Conservation (phyloP, 2,329 filamentous ascomycete genomes). For the Claviceps sp. region DNA sequence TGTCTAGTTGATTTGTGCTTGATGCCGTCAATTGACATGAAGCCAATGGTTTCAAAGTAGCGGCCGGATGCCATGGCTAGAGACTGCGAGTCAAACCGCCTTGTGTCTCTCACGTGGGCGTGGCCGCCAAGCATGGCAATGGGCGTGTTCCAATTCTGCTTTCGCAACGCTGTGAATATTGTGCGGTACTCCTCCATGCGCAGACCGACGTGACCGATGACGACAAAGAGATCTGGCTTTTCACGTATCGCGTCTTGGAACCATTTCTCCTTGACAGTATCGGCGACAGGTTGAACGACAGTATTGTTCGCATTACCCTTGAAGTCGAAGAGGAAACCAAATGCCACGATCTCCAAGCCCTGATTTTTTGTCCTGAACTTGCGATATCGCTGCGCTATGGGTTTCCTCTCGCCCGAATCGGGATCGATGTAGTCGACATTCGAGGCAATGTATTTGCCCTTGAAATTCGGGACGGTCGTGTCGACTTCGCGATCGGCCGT, state of each 20-base stretch:
- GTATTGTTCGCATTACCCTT: slow-evolving; percentile 85
- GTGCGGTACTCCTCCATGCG: slow-evolving; percentile 66
- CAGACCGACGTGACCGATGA: slow-evolving; percentile 74
- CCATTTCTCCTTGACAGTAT: slow-evolving; percentile 75
- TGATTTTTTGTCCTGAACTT: slow-evolving; percentile 89
- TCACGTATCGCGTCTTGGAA: slow-evolving; percentile 77
- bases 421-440: slow-evolving; percentile 82
- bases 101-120: slow-evolving; percentile 75
- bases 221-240: slow-evolving; percentile 75
- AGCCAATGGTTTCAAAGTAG: slow-evolving; percentile 92
- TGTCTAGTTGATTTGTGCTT: slow-evolving; percentile 18
- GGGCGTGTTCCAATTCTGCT: slow-evolving; percentile 63
- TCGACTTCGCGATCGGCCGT: slow-evolving; percentile 68
- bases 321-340: slow-evolving; percentile 95
- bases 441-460: slow-evolving; percentile 70
- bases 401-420: slow-evolving; percentile 53
- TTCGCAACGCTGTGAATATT: slow-evolving; percentile 67
- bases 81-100: slow-evolving; percentile 63
- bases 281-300: slow-evolving; percentile 63
- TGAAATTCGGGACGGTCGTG: slow-evolving; percentile 72
- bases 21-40: slow-evolving; percentile 69
- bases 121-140: slow-evolving; percentile 91
- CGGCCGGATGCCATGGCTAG: slow-evolving; percentile 76
- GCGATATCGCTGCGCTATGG: slow-evolving; percentile 69
- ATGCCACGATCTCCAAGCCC: slow-evolving; percentile 68